phyloP scores from a whole-genome alignment of 208 protist species.

The Trypanosoma cruzi region DNA sequence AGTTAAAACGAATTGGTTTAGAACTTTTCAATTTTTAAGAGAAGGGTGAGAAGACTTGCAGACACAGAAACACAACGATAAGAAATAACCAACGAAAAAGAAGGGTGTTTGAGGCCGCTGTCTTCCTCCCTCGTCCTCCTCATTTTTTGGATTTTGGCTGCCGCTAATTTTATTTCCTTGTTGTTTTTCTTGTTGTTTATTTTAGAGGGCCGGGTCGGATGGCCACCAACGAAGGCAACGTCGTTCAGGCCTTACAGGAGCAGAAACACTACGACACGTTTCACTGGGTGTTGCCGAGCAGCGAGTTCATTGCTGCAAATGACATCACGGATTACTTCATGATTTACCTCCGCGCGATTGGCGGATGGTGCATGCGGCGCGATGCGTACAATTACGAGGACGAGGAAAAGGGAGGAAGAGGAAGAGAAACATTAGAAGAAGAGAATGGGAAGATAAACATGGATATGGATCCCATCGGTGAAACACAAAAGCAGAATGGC shows the following conservation, averaged over 20 bases:
- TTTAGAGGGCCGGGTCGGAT: constrained; percentile 13
- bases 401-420: not conserved
- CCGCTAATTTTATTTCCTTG: not conserved
- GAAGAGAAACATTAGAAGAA: not conserved
- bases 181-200: constrained; percentile 7
- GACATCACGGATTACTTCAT: constrained; percentile 32
- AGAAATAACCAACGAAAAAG: no score
- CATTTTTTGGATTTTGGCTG: not conserved
- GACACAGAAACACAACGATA: no score
- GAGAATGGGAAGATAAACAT: not conserved
- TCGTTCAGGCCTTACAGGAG: constrained; percentile 17
- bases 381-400: not conserved
- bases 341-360: constrained; percentile 21
- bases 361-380: constrained; percentile 1
- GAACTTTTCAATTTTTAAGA: not conserved
- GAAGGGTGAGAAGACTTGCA: not conserved
- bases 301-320: constrained; percentile 37
- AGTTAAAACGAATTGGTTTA: not conserved
- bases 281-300: constrained; percentile 26
- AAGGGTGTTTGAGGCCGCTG: no score
- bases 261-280: constrained; percentile 28
- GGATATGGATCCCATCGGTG: not conserved
- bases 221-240: constrained; percentile 28
- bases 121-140: not conserved
- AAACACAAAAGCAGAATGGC: not conserved